Evolutionary conservation across 2,329 filamentous ascomycete genomes (phyloP).

Genomic region (Escovopsis sp.): DNA sequence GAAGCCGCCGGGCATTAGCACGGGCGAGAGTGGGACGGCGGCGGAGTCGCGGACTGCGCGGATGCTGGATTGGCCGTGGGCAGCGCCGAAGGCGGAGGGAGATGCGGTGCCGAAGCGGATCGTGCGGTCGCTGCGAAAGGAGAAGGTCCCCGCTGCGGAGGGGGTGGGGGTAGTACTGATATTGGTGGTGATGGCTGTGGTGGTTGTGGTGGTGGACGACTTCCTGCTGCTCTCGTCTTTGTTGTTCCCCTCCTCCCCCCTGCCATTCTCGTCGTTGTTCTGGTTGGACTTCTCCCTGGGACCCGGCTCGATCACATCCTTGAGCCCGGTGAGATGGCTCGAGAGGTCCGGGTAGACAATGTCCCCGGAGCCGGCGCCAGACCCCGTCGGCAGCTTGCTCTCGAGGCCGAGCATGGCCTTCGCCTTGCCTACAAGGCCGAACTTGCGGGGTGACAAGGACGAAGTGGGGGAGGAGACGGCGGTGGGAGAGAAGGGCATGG

Average conservation of each 20-base stretch:
- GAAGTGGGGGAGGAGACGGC: too few species aligned
- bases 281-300: slow-evolving; percentile 11
- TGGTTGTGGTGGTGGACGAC: too few species aligned
- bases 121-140: slow-evolving; percentile 50
- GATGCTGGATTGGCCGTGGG: slow-evolving; percentile 43
- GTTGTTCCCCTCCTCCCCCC: too few species aligned
- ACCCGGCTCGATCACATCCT: slow-evolving; percentile 15
- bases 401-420: slow-evolving; percentile 3
- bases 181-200: too few species aligned
- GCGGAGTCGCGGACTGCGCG: slow-evolving; percentile 41
- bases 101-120: slow-evolving; percentile 39
- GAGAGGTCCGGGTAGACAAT: slow-evolving; percentile 40
- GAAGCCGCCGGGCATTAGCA: slow-evolving; percentile 45
- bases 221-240: too few species aligned
- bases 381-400: slow-evolving; percentile 15
- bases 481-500: too few species aligned
- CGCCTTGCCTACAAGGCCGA: slow-evolving; percentile 17
- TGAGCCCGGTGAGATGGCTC: slow-evolving; percentile 29
- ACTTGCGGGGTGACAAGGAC: slow-evolving; percentile 41
- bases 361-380: slow-evolving; percentile 16
- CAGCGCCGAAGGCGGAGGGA: slow-evolving; percentile 37
- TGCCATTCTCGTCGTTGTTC: background rate
- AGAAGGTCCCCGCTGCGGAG: slow-evolving; percentile 42
- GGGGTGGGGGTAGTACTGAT: slow-evolving; percentile 15
- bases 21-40: slow-evolving; percentile 20